Evolutionary conservation across 495 filamentous ascomycete genomes (phyloP), one percentile per base, ranked within the genome.

Genomic region (Penicillium tannophilum): DNA sequence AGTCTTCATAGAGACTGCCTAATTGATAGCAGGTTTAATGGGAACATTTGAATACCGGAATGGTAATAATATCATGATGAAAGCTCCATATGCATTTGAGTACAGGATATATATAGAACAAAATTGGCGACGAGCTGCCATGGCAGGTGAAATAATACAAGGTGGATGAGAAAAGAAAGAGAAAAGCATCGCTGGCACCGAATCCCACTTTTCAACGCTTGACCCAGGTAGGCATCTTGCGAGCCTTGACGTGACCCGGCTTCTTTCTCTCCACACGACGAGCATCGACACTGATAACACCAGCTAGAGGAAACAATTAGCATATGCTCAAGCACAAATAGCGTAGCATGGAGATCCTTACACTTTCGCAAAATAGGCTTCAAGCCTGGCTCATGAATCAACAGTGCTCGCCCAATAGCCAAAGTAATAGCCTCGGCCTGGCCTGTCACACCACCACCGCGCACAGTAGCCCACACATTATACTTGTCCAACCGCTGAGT

Each of bases 191-290:
- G 58, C 65, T 63, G 44, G 54, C 45, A 52, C 53, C 30, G 53
- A 55, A 53, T 54, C 28, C 45, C 61, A 35, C 46, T 42, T 60
- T 67, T 76, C 67, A 83, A 63, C 81, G 71, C 85, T 97, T 97
- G 79, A 98, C 93, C 94, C 94, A 99, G 62, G 95, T 82, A 55
- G 93, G 95, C 88, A 91, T 94, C 84, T 99, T 99, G 76, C 94
- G 88, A 43, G 94, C 93, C 81, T 98, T 98, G 73, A 96, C 72
- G 63, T 90, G 88, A 63, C 94, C 94, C 24, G 92, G 85, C 85
- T 99, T 99, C 88, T 99, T 99, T 66, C 94, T 92, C 78, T 99
- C 94, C 59, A 98, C 95, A 53, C 80, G 86, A 72, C 93, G 90
- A 42, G 89, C 84, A 83, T 99, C 93, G 62, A 96, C 88, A 52